Conservation (phyloP, 345 rosid species). For the Tarenaya hassleriana region DNA sequence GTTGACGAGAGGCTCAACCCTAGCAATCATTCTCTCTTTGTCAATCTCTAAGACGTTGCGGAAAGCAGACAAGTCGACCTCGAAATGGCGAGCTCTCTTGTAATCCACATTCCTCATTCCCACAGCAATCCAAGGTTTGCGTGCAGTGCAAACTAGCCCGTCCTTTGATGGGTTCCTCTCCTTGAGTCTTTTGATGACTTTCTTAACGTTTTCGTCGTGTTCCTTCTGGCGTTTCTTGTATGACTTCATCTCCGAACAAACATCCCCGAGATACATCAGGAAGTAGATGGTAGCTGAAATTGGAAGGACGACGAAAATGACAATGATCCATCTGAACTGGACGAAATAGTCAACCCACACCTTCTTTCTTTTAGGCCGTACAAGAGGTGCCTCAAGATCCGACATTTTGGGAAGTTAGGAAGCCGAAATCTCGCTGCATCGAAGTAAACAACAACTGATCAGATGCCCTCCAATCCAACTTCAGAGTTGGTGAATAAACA, state of each 20-base stretch:
- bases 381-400: slow-evolving; percentile 66
- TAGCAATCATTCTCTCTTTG: slow-evolving; percentile 83
- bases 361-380: slow-evolving; percentile 88
- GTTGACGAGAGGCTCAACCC: slow-evolving; percentile 94
- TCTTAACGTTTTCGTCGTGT: slow-evolving; percentile 79
- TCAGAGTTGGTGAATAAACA: no score
- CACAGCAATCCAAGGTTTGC: slow-evolving; percentile 97
- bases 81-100: slow-evolving; percentile 90
- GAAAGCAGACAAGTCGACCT: slow-evolving; percentile 84
- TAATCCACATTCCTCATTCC: slow-evolving; percentile 99
- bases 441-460: not conserved
- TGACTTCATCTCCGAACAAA: slow-evolving; percentile 80
- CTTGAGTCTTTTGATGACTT: slow-evolving; percentile 83
- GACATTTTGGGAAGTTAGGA: slow-evolving; percentile 42
- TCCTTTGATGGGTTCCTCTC: slow-evolving; percentile 74
- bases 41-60: slow-evolving; percentile 78
- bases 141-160: slow-evolving; percentile 98
- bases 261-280: slow-evolving; percentile 90
- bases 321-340: slow-evolving; percentile 83
- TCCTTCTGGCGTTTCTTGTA: slow-evolving; percentile 80
- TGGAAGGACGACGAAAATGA: slow-evolving; percentile 90
- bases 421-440: slow-evolving; percentile 30
- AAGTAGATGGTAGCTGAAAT: slow-evolving; percentile 71
- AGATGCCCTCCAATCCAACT: not conserved
- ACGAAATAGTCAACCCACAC: slow-evolving; percentile 76